A percentile compares a stretch with the other conserved stretches of the same genome.
Evolutionary conservation across 108 stramenopile genomes (phyloP).

Genomic region (Cylindrotheca closterium): DNA sequence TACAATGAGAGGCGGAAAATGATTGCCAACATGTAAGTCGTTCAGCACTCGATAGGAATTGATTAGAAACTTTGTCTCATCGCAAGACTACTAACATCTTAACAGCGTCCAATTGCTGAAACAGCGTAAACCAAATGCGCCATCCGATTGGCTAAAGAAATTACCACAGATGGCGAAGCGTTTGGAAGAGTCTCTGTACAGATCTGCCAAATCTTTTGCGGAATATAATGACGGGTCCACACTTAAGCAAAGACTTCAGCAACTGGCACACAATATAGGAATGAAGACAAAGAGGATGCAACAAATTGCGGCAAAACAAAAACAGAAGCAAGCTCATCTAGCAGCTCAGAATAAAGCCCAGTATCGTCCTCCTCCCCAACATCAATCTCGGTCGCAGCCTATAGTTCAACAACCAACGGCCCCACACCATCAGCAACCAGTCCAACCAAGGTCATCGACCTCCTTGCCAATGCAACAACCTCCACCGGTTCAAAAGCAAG

Average conservation of each 20-base stretch:
- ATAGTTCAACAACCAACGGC: slow-evolving; percentile 44
- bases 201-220: slow-evolving; percentile 84
- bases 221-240: slow-evolving; percentile 90
- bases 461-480: slow-evolving; percentile 31
- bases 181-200: slow-evolving; percentile 92
- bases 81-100: neutral
- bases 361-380: slow-evolving; percentile 18
- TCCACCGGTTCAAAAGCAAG: slow-evolving; percentile 32
- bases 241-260: slow-evolving; percentile 92
- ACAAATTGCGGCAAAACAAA: slow-evolving; percentile 43
- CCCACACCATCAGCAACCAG: slow-evolving; percentile 37
- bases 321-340: slow-evolving; percentile 15
- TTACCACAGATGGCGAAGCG: slow-evolving; percentile 96
- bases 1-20: slow-evolving; percentile 84
- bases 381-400: slow-evolving; percentile 27
- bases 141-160: slow-evolving; percentile 94
- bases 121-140: slow-evolving; percentile 91
- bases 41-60: neutral
- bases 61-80: neutral
- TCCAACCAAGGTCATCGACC: slow-evolving; percentile 34
- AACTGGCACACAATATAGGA: slow-evolving; percentile 90
- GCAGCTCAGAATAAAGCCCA: slow-evolving; percentile 35
- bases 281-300: slow-evolving; percentile 80
- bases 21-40: slow-evolving; percentile 92
- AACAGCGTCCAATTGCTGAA: slow-evolving; percentile 88